Base-by-base conservation (phyloP, 164 flowering plant species). In the Euptelea pleiosperma region DNA sequence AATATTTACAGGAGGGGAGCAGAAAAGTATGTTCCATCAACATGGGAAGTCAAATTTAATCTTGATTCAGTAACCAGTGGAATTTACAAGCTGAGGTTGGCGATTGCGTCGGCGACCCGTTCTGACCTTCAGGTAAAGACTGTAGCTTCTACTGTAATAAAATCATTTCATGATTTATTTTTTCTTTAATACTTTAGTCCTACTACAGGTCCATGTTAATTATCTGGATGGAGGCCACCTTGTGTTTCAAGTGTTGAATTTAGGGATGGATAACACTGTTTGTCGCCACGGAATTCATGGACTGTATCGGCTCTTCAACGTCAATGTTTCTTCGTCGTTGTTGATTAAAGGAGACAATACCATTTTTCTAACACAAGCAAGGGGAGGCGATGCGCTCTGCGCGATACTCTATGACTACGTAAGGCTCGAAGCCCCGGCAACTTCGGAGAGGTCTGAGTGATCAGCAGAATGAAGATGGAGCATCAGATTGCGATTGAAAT, bases 261-360 rank as follows among this genome's bases (percentile, higher is more conserved):
- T 77, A 62, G 82, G 87, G 11, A 56, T 52, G 14, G 82, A 80
- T 45, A 78, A 75, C 46, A 52, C 81, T 10, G 72, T 82, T 21
- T 63, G 68, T 37, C 65, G 84, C 11, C 84, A 78, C 18, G 84
- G 87, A 42, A 82, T 76, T 45, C 87, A 80, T 58, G 84, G 87
- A 24, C 66, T 78, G 30, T 78, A 80, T 41, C 64, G 58, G 51
- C 74, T 80, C 43, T 75, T 70, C 42, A 76, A 50, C 63, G n/a
- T 71, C 10, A 66, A 78, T 34, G 41, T 82, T 48, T 40, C 77
- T 24, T 70, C 77, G 2, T 47, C 70, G 0, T 39, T 78, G 40
- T 55, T 82, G 62, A 22, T 41, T 1, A 52, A 70, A 57, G 87
- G 81, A 39, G 78, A 75, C 18, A 80, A 78, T 53, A 51, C 60